Percentiles rank a stretch among this genome's conserved stretches.
Evolutionary conservation across 1,284 basidiomycete genomes (phyloP).

Genomic region (Ustilago curta): DNA sequence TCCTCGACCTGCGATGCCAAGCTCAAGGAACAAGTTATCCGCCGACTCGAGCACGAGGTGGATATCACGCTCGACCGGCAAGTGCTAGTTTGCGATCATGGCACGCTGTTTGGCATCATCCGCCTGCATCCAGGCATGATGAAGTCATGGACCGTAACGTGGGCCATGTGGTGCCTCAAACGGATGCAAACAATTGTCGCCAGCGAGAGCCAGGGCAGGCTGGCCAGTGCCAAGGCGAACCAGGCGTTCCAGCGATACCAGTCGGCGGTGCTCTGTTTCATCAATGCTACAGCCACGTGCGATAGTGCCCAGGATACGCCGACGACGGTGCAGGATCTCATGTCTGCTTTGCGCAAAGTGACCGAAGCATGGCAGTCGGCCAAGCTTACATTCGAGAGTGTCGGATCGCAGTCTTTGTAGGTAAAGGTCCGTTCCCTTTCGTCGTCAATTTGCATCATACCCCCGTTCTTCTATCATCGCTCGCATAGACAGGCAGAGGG

Average conservation of each 20-base stretch:
- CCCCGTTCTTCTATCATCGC: neutral
- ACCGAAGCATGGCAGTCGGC: slow-evolving; percentile 24
- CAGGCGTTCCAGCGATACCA: slow-evolving; percentile 34
- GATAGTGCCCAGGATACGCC: slow-evolving; percentile 28
- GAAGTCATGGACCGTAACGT: slow-evolving; percentile 42
- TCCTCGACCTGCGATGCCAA: neutral
- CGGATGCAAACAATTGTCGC: slow-evolving; percentile 23
- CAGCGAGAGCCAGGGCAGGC: slow-evolving; percentile 12
- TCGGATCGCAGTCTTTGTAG: neutral
- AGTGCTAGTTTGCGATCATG: slow-evolving; percentile 41
- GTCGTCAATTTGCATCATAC: neutral
- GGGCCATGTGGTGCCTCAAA: slow-evolving; percentile 30
- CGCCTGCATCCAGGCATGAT: slow-evolving; percentile 40
- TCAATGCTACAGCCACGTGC: slow-evolving; percentile 35
- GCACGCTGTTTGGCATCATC: slow-evolving; percentile 37
- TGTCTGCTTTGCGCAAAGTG: slow-evolving; percentile 17
- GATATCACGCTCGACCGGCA: slow-evolving; percentile 28
- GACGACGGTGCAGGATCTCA: slow-evolving; percentile 25
- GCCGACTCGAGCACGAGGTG: slow-evolving; percentile 20
- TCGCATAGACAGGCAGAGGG: no score
- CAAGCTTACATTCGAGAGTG: slow-evolving; percentile 11
- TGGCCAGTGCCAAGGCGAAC: slow-evolving; percentile 35
- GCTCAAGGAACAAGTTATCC: slow-evolving; percentile 1
- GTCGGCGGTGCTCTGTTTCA: slow-evolving; percentile 34
- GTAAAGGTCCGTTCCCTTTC: no score